Base-by-base conservation (phyloP, 768 basidiomycete species). In the Russula olivacea region DNA sequence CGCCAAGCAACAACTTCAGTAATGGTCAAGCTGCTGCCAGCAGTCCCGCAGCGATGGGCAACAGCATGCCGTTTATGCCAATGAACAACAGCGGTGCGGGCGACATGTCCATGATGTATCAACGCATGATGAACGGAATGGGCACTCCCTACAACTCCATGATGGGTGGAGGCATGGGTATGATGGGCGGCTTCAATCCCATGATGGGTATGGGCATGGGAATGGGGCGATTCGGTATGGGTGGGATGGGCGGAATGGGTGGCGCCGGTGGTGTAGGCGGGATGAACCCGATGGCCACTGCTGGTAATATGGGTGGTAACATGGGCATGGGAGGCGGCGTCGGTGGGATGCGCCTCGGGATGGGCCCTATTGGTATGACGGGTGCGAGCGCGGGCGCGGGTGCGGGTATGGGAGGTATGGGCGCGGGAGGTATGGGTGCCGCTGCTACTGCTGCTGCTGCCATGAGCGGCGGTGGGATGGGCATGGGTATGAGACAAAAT, bases 81-180 rank as follows among this genome's bases (percentile, higher is more conserved):
- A 68, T 69, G 71, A 69, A 59, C 69, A 70, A 55, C 56, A 23
- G 61, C 21, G 68, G 40, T 32, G 57, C 21, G 47, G 64, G 47
- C 23, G 69, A 47, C 75, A 76, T 50, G 73, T 61, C 56, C 55
- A 64, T 60, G 72, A 85, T 98, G 63, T 98, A 97, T 76, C 92
- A 94, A 40, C 88, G 93, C 65, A 98, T 98, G 96, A 88, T 92
- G 80, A 86, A 88, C 71, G 88, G 91, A 78, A 83, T 89, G 53
- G 82, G 83, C 41, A 84, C 78, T 0, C 81, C 80, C 2, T 71
- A 67, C 32, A 55, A 58, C 23, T 70, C 63, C 25, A 66, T 63
- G 62, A 76, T 76, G 59, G 68, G 77, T 74, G 74, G 74, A 1
- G 76, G 72, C 0, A 75, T 76, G 72, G 61, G 61, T 15, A 66